phyloP scores from a whole-genome alignment of 768 basidiomycete genomes.

The Boletus sp. region DNA sequence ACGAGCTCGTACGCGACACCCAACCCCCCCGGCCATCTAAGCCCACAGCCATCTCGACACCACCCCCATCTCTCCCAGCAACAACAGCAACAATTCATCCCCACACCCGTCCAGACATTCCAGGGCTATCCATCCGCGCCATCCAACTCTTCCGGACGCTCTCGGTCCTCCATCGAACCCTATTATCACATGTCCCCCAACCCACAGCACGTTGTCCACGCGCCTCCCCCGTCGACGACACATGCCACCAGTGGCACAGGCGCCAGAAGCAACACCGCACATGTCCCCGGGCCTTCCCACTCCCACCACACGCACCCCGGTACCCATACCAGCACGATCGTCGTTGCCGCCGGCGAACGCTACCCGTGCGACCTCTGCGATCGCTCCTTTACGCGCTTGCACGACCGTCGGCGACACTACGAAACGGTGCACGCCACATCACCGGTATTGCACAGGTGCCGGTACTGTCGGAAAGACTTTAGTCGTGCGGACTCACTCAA shows the following conservation, averaged over 20 bases:
- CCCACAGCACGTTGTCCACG: conserved; percentile 30
- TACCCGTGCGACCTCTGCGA: conserved; percentile 72
- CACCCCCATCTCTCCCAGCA: conserved; percentile 15
- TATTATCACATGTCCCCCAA: conserved; percentile 41
- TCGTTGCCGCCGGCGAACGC: conserved; percentile 46
- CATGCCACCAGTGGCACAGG: conserved; percentile 8
- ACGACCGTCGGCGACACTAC: conserved; percentile 79
- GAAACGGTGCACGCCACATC: conserved; percentile 70
- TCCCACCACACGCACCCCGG: conserved; percentile 3
- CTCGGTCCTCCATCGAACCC: conserved; percentile 34
- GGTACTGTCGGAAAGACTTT: conserved; percentile 73
- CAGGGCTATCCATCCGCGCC: conserved; percentile 33
- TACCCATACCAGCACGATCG: conserved; percentile 15
- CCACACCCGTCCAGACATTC: conserved; percentile 46
- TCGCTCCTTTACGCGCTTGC: conserved; percentile 75
- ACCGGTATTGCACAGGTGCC: conserved; percentile 66
- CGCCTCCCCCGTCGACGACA: conserved; percentile 9
- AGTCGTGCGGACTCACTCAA: conserved; percentile 79
- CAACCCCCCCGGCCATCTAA: conserved; percentile 13
- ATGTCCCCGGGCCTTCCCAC: conserved; percentile 3
- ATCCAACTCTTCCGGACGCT: conserved; percentile 24
- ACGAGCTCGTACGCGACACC: conserved; percentile 20
- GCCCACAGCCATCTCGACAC: conserved; percentile 16
- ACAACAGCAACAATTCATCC: conserved; percentile 39
- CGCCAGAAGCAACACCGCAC: conserved; percentile 15